These are phyloP conservation scores for Penicillium sp. DNA, from an alignment of 2,329 filamentous ascomycete genomes.

Conservation along the genomic window DNA sequence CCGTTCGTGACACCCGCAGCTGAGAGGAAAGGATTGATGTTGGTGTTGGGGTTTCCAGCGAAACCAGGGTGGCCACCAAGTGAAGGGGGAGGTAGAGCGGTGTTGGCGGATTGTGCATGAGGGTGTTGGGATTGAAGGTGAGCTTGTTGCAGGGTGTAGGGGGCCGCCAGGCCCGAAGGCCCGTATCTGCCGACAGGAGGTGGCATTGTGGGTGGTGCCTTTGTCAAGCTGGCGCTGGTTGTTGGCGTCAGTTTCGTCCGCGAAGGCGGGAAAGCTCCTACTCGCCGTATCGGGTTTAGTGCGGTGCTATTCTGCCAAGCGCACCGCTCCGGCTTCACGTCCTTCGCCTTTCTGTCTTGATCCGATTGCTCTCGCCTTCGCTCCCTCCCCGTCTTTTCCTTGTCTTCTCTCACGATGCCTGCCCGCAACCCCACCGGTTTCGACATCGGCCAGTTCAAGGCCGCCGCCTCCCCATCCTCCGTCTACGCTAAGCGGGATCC, in stretches of 20 bases:
- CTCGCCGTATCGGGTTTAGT: slow-evolving; percentile 33
- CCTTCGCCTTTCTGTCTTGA: slow-evolving; percentile 3
- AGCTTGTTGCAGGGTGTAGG: slow-evolving; percentile 53
- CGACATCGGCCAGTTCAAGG: slow-evolving; percentile 76
- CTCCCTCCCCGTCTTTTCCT: slow-evolving; percentile 10
- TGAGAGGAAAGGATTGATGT: slow-evolving; percentile 64
- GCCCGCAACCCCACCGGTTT: slow-evolving; percentile 80
- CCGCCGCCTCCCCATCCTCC: slow-evolving; percentile 61
- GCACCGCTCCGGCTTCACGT: slow-evolving; percentile 17
- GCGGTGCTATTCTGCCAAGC: slow-evolving; percentile 28
- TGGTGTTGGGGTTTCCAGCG: slow-evolving; percentile 61
- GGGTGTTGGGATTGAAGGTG: slow-evolving; percentile 43
- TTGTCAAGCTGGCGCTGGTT: neutral
- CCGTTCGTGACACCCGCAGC: slow-evolving; percentile 54
- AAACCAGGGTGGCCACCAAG: slow-evolving; percentile 70
- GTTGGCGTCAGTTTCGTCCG: slow-evolving; percentile 23
- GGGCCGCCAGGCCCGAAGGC: slow-evolving; percentile 58
- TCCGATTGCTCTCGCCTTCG: slow-evolving; percentile 1
- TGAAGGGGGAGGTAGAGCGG: slow-evolving; percentile 54
- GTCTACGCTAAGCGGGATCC: slow-evolving; percentile 54
- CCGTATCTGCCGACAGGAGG: slow-evolving; percentile 59
- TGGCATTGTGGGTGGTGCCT: slow-evolving; percentile 48
- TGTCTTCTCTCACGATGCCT: slow-evolving; percentile 46
- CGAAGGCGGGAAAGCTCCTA: slow-evolving; percentile 28
- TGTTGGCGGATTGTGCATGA: slow-evolving; percentile 46